phyloP scores from a whole-genome alignment of 2,329 filamentous ascomycete species.

The Metarhizium album region DNA sequence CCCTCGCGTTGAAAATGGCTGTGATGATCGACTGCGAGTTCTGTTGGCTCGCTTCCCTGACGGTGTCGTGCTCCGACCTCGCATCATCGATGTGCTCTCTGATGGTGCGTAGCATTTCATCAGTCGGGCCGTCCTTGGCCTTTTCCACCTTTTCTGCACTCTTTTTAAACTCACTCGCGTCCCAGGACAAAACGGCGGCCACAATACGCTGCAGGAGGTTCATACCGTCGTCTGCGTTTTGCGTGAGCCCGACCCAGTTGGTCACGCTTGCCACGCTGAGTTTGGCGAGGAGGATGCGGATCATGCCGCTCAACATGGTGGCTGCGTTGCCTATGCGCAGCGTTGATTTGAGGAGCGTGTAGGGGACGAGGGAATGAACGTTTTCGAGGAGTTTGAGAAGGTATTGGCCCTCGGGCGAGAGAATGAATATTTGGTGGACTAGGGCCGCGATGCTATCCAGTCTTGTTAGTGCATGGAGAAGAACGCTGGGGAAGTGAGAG shows the following conservation, averaged over 20 bases:
- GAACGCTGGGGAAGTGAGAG: not conserved
- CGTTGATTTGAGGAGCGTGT: constrained; percentile 61
- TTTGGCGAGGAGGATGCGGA: constrained; percentile 65
- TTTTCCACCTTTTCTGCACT: constrained; percentile 54
- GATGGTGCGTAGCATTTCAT: constrained; percentile 51
- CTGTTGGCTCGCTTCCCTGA: constrained; percentile 43
- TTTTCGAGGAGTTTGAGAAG: constrained; percentile 61
- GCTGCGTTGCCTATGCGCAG: constrained; percentile 68
- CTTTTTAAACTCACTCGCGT: constrained; percentile 59
- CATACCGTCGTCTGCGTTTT: constrained; percentile 65
- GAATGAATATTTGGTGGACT: constrained; percentile 60
- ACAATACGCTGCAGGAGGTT: constrained; percentile 71
- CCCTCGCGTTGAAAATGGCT: constrained; percentile 48
- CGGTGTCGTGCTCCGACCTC: constrained; percentile 45
- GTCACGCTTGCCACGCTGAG: constrained; percentile 62
- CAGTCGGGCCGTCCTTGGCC: constrained; percentile 43
- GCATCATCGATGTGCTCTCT: constrained; percentile 43
- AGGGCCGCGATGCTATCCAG: constrained; percentile 54
- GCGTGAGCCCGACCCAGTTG: constrained; percentile 68
- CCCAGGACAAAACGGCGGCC: constrained; percentile 61
- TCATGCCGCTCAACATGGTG: constrained; percentile 69
- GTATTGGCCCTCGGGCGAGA: constrained; percentile 66
- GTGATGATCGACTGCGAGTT: constrained; percentile 50
- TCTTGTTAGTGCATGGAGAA: not conserved
- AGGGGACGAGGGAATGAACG: constrained; percentile 60